phyloP scores from a whole-genome alignment of 306 rosid genomes.

The Pueraria montana region DNA sequence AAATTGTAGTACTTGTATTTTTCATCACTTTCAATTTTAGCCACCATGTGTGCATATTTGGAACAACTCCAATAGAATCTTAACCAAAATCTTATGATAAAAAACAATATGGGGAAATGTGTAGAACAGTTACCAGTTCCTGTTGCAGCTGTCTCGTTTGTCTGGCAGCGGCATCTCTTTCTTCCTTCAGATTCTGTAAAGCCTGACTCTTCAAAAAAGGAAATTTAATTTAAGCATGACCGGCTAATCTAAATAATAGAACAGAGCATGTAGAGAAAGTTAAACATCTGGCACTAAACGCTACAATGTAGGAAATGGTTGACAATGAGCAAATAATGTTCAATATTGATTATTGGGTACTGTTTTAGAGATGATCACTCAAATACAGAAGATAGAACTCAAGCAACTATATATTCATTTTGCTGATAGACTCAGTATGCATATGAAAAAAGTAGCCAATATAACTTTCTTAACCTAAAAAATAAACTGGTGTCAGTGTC shows the following conservation, averaged over 20 bases:
- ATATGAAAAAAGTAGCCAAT: slow-evolving; percentile 17
- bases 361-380: slow-evolving; percentile 16
- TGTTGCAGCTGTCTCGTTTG: slow-evolving; percentile 84
- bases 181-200: slow-evolving; percentile 77
- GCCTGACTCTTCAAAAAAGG: slow-evolving; percentile 57
- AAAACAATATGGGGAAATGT: slow-evolving; percentile 11
- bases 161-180: slow-evolving; percentile 78
- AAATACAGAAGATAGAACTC: slow-evolving; percentile 36
- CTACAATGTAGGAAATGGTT: slow-evolving; percentile 37
- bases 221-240: slow-evolving; percentile 35
- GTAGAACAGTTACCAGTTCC: slow-evolving; percentile 73
- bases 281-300: slow-evolving; percentile 8
- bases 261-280: slow-evolving; percentile 8
- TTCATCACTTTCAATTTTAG: slow-evolving; percentile 24
- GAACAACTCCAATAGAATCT: slow-evolving; percentile 6
- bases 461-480: background rate
- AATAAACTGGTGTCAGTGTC: background rate
- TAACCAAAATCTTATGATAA: slow-evolving; percentile 15
- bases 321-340: slow-evolving; percentile 3
- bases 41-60: background rate
- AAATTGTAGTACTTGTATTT: slow-evolving; percentile 2
- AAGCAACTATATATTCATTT: slow-evolving; percentile 24
- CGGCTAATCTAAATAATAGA: slow-evolving; percentile 29
- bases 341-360: background rate
- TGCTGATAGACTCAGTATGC: background rate